Evolutionary conservation across 2,329 filamentous ascomycete genomes (phyloP), one percentile per base, ranked within the genome.

Genomic region (Ophiosphaerella narmari): DNA sequence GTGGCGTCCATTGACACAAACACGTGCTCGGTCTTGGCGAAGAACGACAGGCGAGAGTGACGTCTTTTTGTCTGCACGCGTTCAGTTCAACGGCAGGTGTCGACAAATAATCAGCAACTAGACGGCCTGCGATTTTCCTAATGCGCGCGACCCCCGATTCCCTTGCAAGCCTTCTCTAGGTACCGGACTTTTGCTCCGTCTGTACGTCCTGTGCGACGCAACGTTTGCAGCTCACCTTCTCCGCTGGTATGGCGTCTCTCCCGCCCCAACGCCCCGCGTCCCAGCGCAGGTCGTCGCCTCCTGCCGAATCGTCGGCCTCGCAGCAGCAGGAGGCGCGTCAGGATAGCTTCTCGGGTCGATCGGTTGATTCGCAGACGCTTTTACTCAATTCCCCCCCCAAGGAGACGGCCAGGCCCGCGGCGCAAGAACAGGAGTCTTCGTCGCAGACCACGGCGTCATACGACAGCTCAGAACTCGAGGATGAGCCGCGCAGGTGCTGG

Each of bases 401-500:
- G 18, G 52, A 57, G 43, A 43, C 57, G 13, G 26, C 55, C 21
- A 50, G 59, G 31, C 44, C 55, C 12, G 48, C 47, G 29, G 41
- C 52, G 9, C 29, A 60, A 38, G 53, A 53, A 16, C 57, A 62
- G 44, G 43, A 57, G 23, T 36, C 59, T n/a, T 46, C 54, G 14
- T 43, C 57, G 18, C 57, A 58, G 24, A 35, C 18, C 18, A 21
- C 14, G 9, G 8, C 38, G 29, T 16, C 18, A 18, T n/a, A 38
- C 12, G 40, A 33, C 8, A 24, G 42, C 36, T 46, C 51, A 36
- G 52, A 61, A 37, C 57, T 16, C 39, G 48, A 76, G 32, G 67
- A 73, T 9, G 72, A 77, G 18, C 62, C 74, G 11, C 78, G 78
- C 51, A 85, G 81, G 68, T 88, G 86, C 67, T 88, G 86, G 86